Evolutionary conservation across 129 eudicot genomes (phyloP).

Genomic region (Tagetes patula): DNA sequence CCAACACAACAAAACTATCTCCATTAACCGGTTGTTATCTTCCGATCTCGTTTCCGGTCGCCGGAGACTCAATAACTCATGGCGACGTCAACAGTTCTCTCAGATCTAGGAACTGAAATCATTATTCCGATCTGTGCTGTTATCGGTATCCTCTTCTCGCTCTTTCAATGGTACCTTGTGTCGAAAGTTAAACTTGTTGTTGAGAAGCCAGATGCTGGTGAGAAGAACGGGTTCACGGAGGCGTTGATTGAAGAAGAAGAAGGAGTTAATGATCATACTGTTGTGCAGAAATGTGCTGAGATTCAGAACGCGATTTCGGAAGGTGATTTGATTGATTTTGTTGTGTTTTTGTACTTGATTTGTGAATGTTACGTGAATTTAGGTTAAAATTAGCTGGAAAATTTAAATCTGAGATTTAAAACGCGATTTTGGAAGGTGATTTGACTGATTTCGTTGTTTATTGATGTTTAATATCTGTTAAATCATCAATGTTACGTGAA

Average conservation of each 20-base stretch:
- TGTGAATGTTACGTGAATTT: constrained; percentile 2
- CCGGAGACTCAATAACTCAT: constrained; percentile 18
- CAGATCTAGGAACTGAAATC: constrained; percentile 64
- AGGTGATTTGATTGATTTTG: constrained; percentile 31
- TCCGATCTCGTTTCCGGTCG: constrained; percentile 1
- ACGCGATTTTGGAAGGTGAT: no score
- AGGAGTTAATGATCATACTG: constrained; percentile 49
- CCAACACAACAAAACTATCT: not conserved
- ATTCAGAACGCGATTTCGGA: constrained; percentile 68
- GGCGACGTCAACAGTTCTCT: constrained; percentile 43
- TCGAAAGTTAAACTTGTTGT: constrained; percentile 46
- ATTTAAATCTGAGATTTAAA: not conserved
- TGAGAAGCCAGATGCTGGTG: constrained; percentile 31
- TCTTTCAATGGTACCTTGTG: constrained; percentile 62
- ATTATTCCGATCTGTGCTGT: constrained; percentile 63
- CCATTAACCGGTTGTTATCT: no score
- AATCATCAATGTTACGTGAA: not conserved
- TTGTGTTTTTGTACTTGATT: not conserved
- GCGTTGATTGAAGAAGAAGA: constrained; percentile 70
- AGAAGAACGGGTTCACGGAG: constrained; percentile 49
- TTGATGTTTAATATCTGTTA: no score
- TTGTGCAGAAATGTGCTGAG: constrained; percentile 65
- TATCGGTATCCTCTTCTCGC: constrained; percentile 58
- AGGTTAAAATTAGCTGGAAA: not conserved
- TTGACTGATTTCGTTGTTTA: no score